A percentile compares a stretch with the other conserved stretches of the same genome.
These are phyloP conservation scores for Macrophomina pseudophaseolina DNA, from an alignment of 2,329 filamentous ascomycete species.

Conservation along the genomic window DNA sequence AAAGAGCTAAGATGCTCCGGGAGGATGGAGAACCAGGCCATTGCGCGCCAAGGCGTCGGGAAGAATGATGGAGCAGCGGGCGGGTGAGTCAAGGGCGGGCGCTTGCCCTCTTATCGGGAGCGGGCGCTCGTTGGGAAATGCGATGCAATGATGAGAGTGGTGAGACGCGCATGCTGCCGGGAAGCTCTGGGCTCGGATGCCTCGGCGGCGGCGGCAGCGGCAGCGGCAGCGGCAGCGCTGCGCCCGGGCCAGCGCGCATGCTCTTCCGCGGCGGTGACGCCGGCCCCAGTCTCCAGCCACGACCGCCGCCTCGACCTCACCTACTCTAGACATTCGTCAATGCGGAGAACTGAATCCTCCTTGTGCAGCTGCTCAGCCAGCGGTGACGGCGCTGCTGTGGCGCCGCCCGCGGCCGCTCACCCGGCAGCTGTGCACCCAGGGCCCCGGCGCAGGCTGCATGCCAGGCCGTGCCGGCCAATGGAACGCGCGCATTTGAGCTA, in stretches of 20 bases:
- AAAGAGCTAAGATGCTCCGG: constrained; percentile 62
- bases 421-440: constrained; percentile 10
- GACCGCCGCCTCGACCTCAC: neutral
- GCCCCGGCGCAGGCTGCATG: constrained; percentile 1
- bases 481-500: neutral
- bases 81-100: constrained; percentile 11
- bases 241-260: constrained; percentile 16
- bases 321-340: neutral
- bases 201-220: no score
- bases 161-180: constrained; percentile 12
- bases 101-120: constrained; percentile 16
- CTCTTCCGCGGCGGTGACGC: neutral
- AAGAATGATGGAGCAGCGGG: neutral
- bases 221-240: neutral
- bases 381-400: neutral
- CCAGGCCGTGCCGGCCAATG: neutral
- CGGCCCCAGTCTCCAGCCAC: no score
- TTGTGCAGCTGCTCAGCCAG: neutral
- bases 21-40: constrained; percentile 70
- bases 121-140: constrained; percentile 13
- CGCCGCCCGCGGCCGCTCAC: neutral
- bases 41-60: constrained; percentile 37
- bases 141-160: constrained; percentile 20
- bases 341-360: neutral
- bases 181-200: constrained; percentile 9